Percentiles rank a stretch among this genome's conserved stretches.
phyloP scores from a whole-genome alignment of 495 filamentous ascomycete genomes.

The Xylaria intraflava region DNA sequence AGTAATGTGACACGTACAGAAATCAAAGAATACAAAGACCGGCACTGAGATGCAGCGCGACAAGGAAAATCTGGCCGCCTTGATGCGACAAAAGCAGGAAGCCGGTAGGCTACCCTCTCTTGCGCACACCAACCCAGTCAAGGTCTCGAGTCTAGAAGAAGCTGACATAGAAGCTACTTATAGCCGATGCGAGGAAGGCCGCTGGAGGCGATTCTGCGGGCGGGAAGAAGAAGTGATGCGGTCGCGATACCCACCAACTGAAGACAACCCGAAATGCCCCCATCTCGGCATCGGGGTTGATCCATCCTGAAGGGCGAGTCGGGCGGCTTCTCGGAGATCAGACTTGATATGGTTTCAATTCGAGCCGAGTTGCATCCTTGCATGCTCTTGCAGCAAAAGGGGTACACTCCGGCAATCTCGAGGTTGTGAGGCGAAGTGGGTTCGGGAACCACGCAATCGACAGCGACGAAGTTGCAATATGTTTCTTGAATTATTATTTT shows the following conservation, averaged over 20 bases:
- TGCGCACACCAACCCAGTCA: neutral
- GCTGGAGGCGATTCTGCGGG: conserved; percentile 25
- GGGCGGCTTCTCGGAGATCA: neutral
- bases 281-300: neutral
- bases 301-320: neutral
- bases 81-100: conserved; percentile 87
- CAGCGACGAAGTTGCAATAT: conserved; percentile 15
- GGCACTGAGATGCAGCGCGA: conserved; percentile 64
- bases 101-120: conserved; percentile 54
- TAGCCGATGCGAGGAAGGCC: conserved; percentile 48
- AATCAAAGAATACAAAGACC: conserved; percentile 48
- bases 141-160: neutral
- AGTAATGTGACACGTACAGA: conserved; percentile 44
- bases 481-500: conserved; percentile 10
- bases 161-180: neutral
- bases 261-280: neutral
- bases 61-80: conserved; percentile 70
- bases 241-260: neutral
- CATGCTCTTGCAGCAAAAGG: neutral
- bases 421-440: neutral
- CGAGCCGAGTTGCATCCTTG: neutral
- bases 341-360: neutral
- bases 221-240: conserved; percentile 27
- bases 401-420: neutral
- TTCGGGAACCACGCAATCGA: conserved; percentile 1